Conservation (phyloP, 768 basidiomycete genomes). For the Plicaturopsis crispa region DNA sequence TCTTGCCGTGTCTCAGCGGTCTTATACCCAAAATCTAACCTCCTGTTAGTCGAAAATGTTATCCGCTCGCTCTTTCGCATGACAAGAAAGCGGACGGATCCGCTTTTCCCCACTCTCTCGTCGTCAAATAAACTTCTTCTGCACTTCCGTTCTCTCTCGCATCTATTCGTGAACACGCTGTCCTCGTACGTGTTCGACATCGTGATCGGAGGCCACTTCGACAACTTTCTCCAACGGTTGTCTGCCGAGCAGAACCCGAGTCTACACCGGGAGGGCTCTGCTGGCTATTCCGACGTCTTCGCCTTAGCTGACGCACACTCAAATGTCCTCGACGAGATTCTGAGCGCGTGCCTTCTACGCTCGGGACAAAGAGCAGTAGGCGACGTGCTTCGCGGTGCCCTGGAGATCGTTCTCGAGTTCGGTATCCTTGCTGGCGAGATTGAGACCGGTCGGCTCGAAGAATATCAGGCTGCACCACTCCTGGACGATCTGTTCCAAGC, state of each 20-base stretch:
- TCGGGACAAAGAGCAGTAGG: constrained; percentile 60
- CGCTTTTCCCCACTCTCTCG: constrained; percentile 53
- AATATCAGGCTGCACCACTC: constrained; percentile 53
- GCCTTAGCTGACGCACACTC: constrained; percentile 44
- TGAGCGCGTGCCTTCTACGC: constrained; percentile 67
- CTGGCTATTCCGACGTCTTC: not conserved
- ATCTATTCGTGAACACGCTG: constrained; percentile 62
- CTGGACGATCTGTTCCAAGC: constrained; percentile 46
- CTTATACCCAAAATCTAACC: not conserved
- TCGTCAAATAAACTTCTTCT: constrained; percentile 46
- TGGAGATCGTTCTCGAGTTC: constrained; percentile 64
- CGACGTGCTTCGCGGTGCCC: constrained; percentile 52
- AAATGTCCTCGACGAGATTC: constrained; percentile 60
- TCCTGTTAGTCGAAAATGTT: constrained; percentile 54
- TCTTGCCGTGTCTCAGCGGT: constrained; percentile 1
- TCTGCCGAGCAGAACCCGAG: constrained; percentile 13
- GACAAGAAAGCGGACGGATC: constrained; percentile 32
- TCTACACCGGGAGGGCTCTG: not conserved
- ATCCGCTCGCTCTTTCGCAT: constrained; percentile 59
- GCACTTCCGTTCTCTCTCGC: constrained; percentile 67
- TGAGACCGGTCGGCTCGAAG: constrained; percentile 43
- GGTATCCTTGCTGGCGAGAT: constrained; percentile 59
- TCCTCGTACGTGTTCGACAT: constrained; percentile 70
- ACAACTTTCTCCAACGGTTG: constrained; percentile 49
- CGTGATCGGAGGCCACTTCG: constrained; percentile 75